Evolutionary conservation across 495 filamentous ascomycete genomes (phyloP), one percentile per base, ranked within the genome.

Genomic region (Lentithecium fluviatile): DNA sequence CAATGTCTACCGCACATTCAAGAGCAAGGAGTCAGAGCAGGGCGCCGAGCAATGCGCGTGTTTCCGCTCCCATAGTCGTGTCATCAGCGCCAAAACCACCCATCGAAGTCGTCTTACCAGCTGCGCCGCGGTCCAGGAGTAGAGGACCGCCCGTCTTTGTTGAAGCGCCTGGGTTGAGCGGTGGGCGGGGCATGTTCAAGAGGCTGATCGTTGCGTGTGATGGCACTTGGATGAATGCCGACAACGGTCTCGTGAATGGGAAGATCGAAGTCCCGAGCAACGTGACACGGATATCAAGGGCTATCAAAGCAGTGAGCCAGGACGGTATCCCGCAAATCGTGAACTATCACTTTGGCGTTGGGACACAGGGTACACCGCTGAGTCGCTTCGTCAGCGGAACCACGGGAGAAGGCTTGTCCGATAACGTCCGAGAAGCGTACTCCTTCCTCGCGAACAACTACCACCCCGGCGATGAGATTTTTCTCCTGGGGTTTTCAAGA

Each of bases 401-500:
- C 12, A 70, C 60, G 13, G 74, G 74, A 20, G 63, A 67, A 53
- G 74, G 74, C 8, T 55, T 76, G 10, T 55, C 53, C 10, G 72
- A 85, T 71, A 82, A 87, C 64, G 82, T 90, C 45, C 77, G 84
- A 21, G 83, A 85, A 64, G 82, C 79, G 0, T 90, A 90, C 68
- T 77, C 80, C 6, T 89, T 88, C 64, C 69, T 89, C 15, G 79
- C 80, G 21, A 81, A 82, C 43, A 90, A 90, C 73, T 88, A 83
- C 61, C 72, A 79, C 26, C 79, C 81, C 20, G 81, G 83, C 11
- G 87, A 89, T 65, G 85, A 89, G 61, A 88, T 89, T 43, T 77
- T 88, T 52, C 76, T 90, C 23, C 60, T 88, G 23, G 87, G 87
- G 8, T 90, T 89, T 73, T 88, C 85, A 24, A 78, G 87, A 2